Evolutionary conservation across 2,329 filamentous ascomycete genomes (phyloP), one percentile per base, ranked within the genome.

Genomic region (Apiospora marii): DNA sequence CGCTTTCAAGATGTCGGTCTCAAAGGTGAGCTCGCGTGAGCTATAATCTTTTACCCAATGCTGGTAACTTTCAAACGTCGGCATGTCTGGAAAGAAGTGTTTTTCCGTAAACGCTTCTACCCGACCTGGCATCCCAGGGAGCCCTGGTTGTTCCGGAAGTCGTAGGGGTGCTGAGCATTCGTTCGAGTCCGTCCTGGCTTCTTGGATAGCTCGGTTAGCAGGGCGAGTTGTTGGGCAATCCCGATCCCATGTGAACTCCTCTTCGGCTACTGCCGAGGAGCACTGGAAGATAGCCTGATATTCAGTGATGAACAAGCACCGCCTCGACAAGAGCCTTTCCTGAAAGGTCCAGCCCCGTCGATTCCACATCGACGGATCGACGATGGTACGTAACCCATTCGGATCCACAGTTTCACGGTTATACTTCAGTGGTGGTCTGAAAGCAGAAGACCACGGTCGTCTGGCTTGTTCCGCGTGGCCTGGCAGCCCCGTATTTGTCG

Each of bases 261-360:
- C 48, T 24, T 51, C 22, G n/a, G n/a, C 48, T 24, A 24, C n/a
- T 12, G 7, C 48, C 7, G 7, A 51, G n/a, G 48, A 27, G 73
- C 79, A 80, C 70, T 79, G 73, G 51, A 75, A 80, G 68, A 77
- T 79, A 24, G 78, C 72, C 70, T 80, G 76, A 34, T 76, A 53
- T 8, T 76, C 70, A 4, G 77, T 76, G 72, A 81, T 80, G 41
- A 79, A 70, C 22, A 81, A 68, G 41, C 74, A 70, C 41, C 78
- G 76, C 30, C 70, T 58, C 19, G 73, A 70, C 27, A 74, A 41
- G 19, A 73, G 53, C 10, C 70, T 72, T 53, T 74, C 73, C 67
- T 74, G 73, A 24, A 72, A 74, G 16, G 73, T 74, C 73, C 70
- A 74, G 4, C 72, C 73, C 44, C 73, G 67, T 19, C 49, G 49